A percentile compares a stretch with the other conserved stretches of the same genome.
Evolutionary conservation across 2,329 filamentous ascomycete genomes (phyloP).

Genomic region (Fusarium veterinarium): DNA sequence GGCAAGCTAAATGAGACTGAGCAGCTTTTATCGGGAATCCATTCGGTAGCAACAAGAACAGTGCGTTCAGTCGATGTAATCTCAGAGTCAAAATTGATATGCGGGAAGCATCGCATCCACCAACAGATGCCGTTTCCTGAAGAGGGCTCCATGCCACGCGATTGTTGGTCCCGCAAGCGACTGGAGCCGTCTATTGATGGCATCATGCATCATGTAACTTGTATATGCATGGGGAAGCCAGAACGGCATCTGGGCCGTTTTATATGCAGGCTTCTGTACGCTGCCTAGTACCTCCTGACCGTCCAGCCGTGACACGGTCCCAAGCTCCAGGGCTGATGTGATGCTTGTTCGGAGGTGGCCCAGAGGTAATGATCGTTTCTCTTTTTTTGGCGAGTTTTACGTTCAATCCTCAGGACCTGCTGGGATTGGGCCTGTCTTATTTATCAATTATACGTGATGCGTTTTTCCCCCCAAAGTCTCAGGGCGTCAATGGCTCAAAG

Average conservation of each 20-base stretch:
- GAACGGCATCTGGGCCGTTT: conserved; percentile 19
- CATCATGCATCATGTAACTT: conserved; percentile 36
- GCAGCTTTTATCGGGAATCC: background rate
- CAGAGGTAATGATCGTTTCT: background rate
- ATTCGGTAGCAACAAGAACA: background rate
- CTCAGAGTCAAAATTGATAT: background rate
- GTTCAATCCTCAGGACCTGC: background rate
- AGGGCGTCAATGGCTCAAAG: conserved; percentile 6
- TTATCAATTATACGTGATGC: background rate
- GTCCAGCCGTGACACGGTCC: conserved; percentile 16
- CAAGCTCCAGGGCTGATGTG: background rate
- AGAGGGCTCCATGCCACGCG: conserved; percentile 12
- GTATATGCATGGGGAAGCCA: conserved; percentile 25
- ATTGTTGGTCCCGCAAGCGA: conserved; percentile 24
- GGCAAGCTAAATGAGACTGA: background rate
- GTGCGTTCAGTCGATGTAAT: background rate
- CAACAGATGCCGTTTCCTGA: conserved; percentile 3
- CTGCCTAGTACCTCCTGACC: conserved; percentile 10
- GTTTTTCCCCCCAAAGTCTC: background rate
- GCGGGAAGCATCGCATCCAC: conserved; percentile 7
- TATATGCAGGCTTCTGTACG: conserved; percentile 29
- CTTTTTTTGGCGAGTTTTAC: background rate
- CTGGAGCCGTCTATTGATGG: conserved; percentile 28
- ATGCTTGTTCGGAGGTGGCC: background rate
- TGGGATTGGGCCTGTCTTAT: background rate